Conservation (phyloP, 768 basidiomycete genomes). For the Mycena sanguinolenta region DNA sequence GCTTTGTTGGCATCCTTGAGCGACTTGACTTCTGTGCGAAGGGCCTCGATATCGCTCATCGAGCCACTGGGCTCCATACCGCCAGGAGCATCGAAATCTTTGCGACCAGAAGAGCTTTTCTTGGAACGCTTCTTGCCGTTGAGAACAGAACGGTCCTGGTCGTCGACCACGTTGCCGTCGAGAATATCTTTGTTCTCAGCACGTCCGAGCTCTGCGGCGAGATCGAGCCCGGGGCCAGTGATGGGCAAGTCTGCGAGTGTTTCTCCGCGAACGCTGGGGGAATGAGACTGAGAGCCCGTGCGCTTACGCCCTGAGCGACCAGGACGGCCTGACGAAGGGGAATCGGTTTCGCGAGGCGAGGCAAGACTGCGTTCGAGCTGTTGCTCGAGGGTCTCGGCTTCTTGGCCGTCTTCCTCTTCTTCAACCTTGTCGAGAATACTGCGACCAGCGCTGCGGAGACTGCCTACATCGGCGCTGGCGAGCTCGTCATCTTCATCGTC, state of each 20-base stretch:
- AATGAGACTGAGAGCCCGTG: slow-evolving; percentile 63
- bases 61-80: slow-evolving; percentile 60
- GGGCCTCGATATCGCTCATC: slow-evolving; percentile 75
- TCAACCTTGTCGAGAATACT: slow-evolving; percentile 76
- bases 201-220: slow-evolving; percentile 92
- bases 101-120: slow-evolving; percentile 58
- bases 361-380: slow-evolving; percentile 55
- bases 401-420: slow-evolving; percentile 60
- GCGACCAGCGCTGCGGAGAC: slow-evolving; percentile 67
- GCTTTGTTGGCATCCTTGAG: slow-evolving; percentile 98
- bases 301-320: slow-evolving; percentile 63
- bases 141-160: slow-evolving; percentile 60
- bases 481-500: slow-evolving; percentile 55
- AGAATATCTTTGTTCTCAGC: slow-evolving; percentile 91
- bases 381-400: slow-evolving; percentile 52
- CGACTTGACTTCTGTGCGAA: slow-evolving; percentile 89
- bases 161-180: slow-evolving; percentile 66
- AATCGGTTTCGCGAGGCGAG: slow-evolving; percentile 47
- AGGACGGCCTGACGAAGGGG: slow-evolving; percentile 57
- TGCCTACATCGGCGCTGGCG: slow-evolving; percentile 64
- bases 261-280: slow-evolving; percentile 71
- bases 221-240: slow-evolving; percentile 89
- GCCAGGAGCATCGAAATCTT: slow-evolving; percentile 50
- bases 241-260: slow-evolving; percentile 89
- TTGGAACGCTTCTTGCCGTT: slow-evolving; percentile 65